Evolutionary conservation across 73 alveolate genomes (phyloP).

Genomic region (Blepharisma japonicum): DNA sequence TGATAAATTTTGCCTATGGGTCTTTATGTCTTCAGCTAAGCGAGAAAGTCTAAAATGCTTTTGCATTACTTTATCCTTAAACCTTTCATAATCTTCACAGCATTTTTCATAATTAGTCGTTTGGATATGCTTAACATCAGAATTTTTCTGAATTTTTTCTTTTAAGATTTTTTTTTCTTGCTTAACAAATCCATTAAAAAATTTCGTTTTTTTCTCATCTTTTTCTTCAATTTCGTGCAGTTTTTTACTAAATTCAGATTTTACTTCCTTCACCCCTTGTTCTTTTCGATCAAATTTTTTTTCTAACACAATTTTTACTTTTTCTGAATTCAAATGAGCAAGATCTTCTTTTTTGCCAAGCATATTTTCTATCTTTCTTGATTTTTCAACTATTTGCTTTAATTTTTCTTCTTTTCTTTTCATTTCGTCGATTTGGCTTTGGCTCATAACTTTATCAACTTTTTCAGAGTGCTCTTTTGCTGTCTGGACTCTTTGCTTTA

Average conservation of each 20-base stretch:
- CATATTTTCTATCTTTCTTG: not conserved
- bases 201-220: not conserved
- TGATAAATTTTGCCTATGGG: not conserved
- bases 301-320: not conserved
- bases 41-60: not conserved
- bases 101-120: not conserved
- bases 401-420: not conserved
- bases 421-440: not conserved
- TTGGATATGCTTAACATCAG: not conserved
- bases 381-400: not conserved
- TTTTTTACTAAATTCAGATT: not conserved
- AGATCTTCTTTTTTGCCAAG: not conserved
- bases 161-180: not conserved
- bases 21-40: constrained; percentile 22
- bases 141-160: constrained; percentile 14
- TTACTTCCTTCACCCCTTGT: not conserved
- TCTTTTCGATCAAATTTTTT: not conserved
- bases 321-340: constrained; percentile 13
- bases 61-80: constrained; percentile 7
- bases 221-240: not conserved
- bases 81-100: not conserved
- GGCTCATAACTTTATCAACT: constrained; percentile 2
- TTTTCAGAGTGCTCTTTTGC: constrained; percentile 22
- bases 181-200: not conserved
- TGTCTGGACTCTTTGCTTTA: not conserved